Conservation (phyloP, 805 yeast species). For the Wickerhamiella occidentalis region DNA sequence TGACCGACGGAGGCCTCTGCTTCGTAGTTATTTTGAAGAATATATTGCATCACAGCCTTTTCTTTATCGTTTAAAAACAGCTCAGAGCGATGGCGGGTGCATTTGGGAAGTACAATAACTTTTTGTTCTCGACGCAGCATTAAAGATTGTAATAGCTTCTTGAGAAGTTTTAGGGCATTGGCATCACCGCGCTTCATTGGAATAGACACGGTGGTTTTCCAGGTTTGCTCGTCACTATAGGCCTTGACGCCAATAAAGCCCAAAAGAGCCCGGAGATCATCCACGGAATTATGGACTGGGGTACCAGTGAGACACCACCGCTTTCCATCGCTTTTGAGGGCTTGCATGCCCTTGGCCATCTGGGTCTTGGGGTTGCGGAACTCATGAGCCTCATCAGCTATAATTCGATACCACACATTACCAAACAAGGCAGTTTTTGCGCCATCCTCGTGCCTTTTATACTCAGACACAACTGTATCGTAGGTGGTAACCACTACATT, state of each 20-base stretch:
- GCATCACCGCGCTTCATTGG: constrained; percentile 19
- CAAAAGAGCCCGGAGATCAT: constrained; percentile 42
- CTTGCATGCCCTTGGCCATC: constrained; percentile 36
- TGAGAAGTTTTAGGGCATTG: constrained; percentile 22
- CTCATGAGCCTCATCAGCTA: constrained; percentile 54
- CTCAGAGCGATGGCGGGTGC: constrained; percentile 4
- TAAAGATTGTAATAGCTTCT: constrained; percentile 24
- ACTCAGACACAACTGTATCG: constrained; percentile 25
- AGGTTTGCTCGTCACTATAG: constrained; percentile 18
- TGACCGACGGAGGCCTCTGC: not conserved
- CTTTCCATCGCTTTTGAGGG: constrained; percentile 33
- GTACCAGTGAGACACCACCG: constrained; percentile 54
- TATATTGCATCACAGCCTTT: not conserved
- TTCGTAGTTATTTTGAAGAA: not conserved
- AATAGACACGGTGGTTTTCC: constrained; percentile 23
- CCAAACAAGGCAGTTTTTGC: constrained; percentile 22
- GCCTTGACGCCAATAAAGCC: constrained; percentile 30
- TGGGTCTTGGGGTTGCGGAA: constrained; percentile 42
- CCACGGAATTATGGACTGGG: constrained; percentile 46
- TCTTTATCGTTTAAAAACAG: constrained; percentile 9
- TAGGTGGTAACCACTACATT: constrained; percentile 32
- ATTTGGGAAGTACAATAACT: constrained; percentile 24
- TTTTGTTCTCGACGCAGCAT: constrained; percentile 39
- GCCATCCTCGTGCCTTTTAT: not conserved
- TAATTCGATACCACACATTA: constrained; percentile 40